These are phyloP conservation scores for Fusarium haematococcum DNA, from an alignment of 2,329 filamentous ascomycete genomes.

Conservation along the genomic window DNA sequence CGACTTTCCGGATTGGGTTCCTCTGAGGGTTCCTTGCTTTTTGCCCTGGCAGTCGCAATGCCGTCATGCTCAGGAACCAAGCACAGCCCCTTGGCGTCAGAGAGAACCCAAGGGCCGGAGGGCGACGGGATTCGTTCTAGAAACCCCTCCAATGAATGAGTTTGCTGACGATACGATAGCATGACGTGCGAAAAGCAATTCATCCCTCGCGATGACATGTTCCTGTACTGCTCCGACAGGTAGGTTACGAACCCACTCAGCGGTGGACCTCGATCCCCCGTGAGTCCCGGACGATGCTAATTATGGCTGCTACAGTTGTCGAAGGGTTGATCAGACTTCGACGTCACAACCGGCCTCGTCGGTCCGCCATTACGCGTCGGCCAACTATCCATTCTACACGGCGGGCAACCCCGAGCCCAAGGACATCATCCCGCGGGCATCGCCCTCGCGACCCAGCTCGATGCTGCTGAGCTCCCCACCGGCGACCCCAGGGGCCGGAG, in stretches of 20 bases:
- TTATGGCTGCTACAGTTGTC: constrained; percentile 58
- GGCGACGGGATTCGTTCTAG: neutral
- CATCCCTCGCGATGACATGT: constrained; percentile 66
- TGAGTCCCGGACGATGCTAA: constrained; percentile 34
- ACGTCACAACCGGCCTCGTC: constrained; percentile 44
- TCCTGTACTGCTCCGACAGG: constrained; percentile 73
- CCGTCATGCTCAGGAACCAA: constrained; percentile 32
- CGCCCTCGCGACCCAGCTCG: constrained; percentile 70
- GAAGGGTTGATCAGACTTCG: constrained; percentile 62
- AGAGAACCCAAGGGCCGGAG: neutral
- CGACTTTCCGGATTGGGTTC: constrained; percentile 16
- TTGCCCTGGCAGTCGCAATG: constrained; percentile 30
- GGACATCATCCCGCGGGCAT: constrained; percentile 73
- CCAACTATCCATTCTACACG: constrained; percentile 59
- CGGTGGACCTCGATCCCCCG: constrained; percentile 30
- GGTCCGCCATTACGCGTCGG: constrained; percentile 48
- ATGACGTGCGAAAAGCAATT: constrained; percentile 78
- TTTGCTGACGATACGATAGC: constrained; percentile 53
- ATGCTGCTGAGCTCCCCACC: constrained; percentile 66
- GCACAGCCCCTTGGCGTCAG: constrained; percentile 11
- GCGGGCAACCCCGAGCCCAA: constrained; percentile 63
- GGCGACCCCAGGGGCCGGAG: constrained; percentile 55
- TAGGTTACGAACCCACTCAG: constrained; percentile 54
- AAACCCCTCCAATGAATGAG: neutral
- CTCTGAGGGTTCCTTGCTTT: constrained; percentile 27